Evolutionary conservation across 139 green algal species (phyloP), one percentile per base, ranked within the genome.

Genomic region (Tetradesmus lagerheimii): DNA sequence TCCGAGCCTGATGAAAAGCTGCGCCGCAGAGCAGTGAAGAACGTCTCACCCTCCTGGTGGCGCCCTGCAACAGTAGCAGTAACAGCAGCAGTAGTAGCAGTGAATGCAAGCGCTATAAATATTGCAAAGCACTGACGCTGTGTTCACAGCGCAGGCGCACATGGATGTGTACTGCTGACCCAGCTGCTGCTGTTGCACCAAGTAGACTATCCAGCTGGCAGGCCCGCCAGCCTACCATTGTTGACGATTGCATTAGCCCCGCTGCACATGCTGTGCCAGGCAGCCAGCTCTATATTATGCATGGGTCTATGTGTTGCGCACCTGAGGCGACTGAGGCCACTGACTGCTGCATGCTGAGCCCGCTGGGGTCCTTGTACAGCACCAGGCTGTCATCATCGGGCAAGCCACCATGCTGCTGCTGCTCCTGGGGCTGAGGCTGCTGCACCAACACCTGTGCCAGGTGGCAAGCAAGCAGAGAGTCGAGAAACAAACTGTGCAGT

Each of bases 331-430:
- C 83, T 76, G 83, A 88, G 1, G 27, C 57, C 25, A 37, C 27
- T 16, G 83, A 88, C 37, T 53, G 50, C 50, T 87, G 83, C 12
- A 39, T 38, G 62, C 83, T 88, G 62, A 80, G 39, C 12, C n/a
- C 62, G 23, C 62, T 88, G 25, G 83, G 62, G 83, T 79, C 83
- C 57, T 62, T 79, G 62, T 80, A 88, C 35, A 88, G 38, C 37
- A 88, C 83, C 83, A 88, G 37, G 83, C 83, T 88, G 83, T 62
- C 38, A 62, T 88, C 83, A 80, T 80, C 74, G 53, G 81, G 81
- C n/a, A 87, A 47, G 31, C 53, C 31, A 25, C 81, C 53, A 77
- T 47, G 81, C 53, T 87, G 81, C 43, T 86, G 80, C n/a, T 78
- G 34, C 53, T 83, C 11, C 37, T 85, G 79, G 15, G 38, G 41